These are phyloP conservation scores for Mycena crocata DNA, from an alignment of 768 basidiomycete species.

Conservation along the genomic window DNA sequence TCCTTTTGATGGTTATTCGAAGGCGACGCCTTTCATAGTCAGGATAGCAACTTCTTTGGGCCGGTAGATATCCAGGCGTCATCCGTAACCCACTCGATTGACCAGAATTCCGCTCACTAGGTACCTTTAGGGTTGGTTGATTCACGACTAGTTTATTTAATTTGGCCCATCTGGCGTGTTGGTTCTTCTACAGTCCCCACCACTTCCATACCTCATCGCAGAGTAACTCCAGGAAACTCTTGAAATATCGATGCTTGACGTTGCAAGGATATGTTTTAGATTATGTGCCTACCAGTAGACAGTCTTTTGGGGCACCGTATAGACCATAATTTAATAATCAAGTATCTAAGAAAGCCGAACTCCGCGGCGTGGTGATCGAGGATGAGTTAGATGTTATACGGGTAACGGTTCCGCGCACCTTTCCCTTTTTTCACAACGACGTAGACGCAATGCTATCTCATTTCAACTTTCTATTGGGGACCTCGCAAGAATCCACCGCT, in stretches of 20 bases:
- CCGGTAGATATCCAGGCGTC: conserved; percentile 58
- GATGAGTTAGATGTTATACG: background rate
- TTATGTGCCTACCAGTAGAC: no score
- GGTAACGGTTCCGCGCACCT: conserved; percentile 9
- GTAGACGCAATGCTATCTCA: conserved; percentile 31
- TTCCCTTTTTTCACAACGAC: background rate
- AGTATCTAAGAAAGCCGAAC: no score
- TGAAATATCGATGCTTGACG: background rate
- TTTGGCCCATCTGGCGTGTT: conserved; percentile 22
- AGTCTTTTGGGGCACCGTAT: no score
- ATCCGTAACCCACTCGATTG: conserved; percentile 11
- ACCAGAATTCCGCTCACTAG: background rate
- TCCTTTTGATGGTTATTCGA: background rate
- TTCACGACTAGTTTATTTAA: background rate
- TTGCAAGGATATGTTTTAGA: background rate
- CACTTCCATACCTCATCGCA: background rate
- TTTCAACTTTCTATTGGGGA: conserved; percentile 44
- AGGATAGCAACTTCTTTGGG: conserved; percentile 81
- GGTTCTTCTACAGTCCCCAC: conserved; percentile 1
- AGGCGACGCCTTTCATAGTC: conserved; percentile 77
- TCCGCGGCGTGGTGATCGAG: background rate
- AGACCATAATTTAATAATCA: no score
- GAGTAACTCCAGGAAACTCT: conserved; percentile 10
- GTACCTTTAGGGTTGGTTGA: conserved; percentile 33
- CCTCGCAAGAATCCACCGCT: conserved; percentile 36